These are phyloP conservation scores for Phialocephala subalpina DNA, from an alignment of 2,329 filamentous ascomycete genomes.

Conservation along the genomic window DNA sequence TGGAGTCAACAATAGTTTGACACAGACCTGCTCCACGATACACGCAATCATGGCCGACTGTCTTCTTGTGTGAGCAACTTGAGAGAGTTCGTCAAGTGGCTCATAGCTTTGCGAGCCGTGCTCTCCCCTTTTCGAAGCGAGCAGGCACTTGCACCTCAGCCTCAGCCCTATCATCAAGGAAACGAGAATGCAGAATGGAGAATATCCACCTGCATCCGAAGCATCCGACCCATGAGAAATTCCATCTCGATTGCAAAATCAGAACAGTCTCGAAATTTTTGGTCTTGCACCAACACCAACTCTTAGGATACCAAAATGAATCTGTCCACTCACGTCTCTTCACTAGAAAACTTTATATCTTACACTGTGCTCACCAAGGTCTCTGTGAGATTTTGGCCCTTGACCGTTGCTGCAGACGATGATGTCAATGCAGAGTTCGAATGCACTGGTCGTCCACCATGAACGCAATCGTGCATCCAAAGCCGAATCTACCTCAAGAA, in stretches of 20 bases:
- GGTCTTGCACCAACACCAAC: not conserved
- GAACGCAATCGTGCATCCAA: not conserved
- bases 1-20: not conserved
- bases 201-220: not conserved
- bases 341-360: not conserved
- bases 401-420: not conserved
- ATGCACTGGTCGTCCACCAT: not conserved
- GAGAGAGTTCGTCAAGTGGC: not conserved
- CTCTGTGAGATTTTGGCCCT: not conserved
- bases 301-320: not conserved
- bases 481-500: not conserved
- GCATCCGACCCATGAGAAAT: not conserved
- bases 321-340: not conserved
- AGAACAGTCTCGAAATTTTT: not conserved
- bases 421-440: not conserved
- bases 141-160: not conserved
- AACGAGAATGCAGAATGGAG: not conserved
- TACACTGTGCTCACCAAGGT: not conserved
- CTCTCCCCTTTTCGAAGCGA: not conserved
- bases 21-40: not conserved
- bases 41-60: not conserved
- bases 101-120: not conserved
- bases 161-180: slow-evolving; percentile 2
- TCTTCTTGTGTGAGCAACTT: not conserved
- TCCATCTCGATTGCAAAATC: not conserved